These are phyloP conservation scores for Datura wrightii DNA, from an alignment of 257 asterid species.

Conservation along the genomic window DNA sequence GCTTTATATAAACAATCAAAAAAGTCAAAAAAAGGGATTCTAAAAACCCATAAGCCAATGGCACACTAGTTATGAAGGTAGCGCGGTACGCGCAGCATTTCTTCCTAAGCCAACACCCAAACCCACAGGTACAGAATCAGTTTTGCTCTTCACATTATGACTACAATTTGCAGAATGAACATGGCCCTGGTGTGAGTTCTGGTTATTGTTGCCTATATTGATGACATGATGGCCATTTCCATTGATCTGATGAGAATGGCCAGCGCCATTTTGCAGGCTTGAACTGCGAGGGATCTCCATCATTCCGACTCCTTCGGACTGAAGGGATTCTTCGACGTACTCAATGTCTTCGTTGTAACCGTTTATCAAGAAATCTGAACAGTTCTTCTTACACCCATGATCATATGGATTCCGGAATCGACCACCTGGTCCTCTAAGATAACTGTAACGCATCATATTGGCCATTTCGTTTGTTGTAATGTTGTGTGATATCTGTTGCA, in stretches of 20 bases:
- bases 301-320: conserved; percentile 72
- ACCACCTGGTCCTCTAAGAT: conserved; percentile 84
- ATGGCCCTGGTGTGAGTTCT: conserved; percentile 60
- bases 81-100: conserved; percentile 52
- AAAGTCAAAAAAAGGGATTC: conserved; percentile 29
- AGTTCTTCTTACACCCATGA: conserved; percentile 88
- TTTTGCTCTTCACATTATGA: conserved; percentile 49
- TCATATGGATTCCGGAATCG: conserved; percentile 85
- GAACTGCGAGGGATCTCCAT: conserved; percentile 56
- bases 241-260: conserved; percentile 63
- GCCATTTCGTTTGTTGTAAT: conserved; percentile 96
- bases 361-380: conserved; percentile 82
- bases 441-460: conserved; percentile 81
- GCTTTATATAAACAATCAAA: conserved; percentile 37
- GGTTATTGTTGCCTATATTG: conserved; percentile 54
- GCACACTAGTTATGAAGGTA: conserved; percentile 48
- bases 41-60: conserved; percentile 14
- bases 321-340: conserved; percentile 46
- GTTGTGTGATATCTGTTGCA: conserved; percentile 87
- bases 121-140: conserved; percentile 72
- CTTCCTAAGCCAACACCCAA: conserved; percentile 85
- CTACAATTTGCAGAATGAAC: conserved; percentile 74
- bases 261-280: conserved; percentile 51
- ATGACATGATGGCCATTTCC: conserved; percentile 65
- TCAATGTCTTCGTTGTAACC: conserved; percentile 84